Base-by-base conservation (phyloP, 768 basidiomycete genomes). In the Xerocomus brunneocitrinus region DNA sequence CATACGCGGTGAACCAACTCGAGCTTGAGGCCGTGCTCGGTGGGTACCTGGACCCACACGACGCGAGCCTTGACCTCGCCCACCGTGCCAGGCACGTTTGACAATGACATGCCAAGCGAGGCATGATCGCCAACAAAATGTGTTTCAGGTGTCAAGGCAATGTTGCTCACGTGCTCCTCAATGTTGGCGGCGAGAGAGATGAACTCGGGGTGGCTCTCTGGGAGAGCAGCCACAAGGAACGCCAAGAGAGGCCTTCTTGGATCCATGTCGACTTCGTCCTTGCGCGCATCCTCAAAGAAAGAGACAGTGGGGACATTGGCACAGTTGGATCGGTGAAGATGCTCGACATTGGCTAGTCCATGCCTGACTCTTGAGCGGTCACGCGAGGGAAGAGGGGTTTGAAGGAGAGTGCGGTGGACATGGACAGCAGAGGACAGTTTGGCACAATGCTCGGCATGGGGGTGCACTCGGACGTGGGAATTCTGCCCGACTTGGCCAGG, bases 1-100 rank as follows among this genome's bases (percentile, higher is more conserved):
- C 70, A n/a, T 52, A 72, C 65, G 8, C 55, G 55, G 34, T 70
- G 98, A 4, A 91, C 91, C 56, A 91, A 81, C 63, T 80, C 77
- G 36, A 95, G 77, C 28, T 79, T 76, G 9, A 80, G 78, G 31
- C 79, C 81, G n/a, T 79, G 70, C 36, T 81, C 77, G 43, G 75
- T 77, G 13, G 91, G 90, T 9, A 93, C 83, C 65, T 95, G 91
- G 19, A 90, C 75, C 67, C 92, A 95, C 0, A 85, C 87, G 53
- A 94, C 70, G 53, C 78, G 79, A 2, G 84, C 84, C 73, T 90
- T 89, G 64, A 93, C 91, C 9, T 92, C 87, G 58, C 78, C 83
- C 51, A 91, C 79, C 2, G 93, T 68, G 55, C 87, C 89, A 7
- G 90, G 91, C 14, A 89, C 89, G 22, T 60, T 64, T 49, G 57